These are phyloP conservation scores for Hypoxylon sp. DNA, from an alignment of 2,329 filamentous ascomycete species.

Conservation along the genomic window DNA sequence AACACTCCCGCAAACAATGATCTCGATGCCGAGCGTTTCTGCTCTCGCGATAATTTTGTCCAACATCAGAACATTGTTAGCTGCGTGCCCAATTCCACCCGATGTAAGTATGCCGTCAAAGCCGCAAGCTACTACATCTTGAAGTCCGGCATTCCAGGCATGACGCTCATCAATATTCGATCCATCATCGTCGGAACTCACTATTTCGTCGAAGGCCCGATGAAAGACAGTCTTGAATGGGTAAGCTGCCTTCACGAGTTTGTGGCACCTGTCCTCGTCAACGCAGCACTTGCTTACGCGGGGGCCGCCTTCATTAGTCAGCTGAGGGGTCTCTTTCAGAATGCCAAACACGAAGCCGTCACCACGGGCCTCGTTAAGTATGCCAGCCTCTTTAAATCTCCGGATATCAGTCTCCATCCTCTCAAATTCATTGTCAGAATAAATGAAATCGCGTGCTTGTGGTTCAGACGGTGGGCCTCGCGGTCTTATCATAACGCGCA, in stretches of 20 bases:
- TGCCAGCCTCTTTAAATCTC: slow-evolving; percentile 56
- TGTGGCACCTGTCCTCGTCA: slow-evolving; percentile 59
- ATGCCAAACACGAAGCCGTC: slow-evolving; percentile 73
- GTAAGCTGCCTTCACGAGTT: slow-evolving; percentile 60
- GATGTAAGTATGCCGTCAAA: slow-evolving; percentile 69
- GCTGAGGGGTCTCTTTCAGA: slow-evolving; percentile 49
- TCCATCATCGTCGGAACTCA: slow-evolving; percentile 47
- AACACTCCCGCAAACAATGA: slow-evolving; percentile 69
- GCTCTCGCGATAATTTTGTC: slow-evolving; percentile 55
- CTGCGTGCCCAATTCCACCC: slow-evolving; percentile 62
- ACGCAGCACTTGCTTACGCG: slow-evolving; percentile 51
- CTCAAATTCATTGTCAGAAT: slow-evolving; percentile 61
- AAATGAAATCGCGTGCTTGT: slow-evolving; percentile 63
- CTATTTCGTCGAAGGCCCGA: slow-evolving; percentile 68
- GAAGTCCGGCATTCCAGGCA: slow-evolving; percentile 53
- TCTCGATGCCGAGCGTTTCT: slow-evolving; percentile 56
- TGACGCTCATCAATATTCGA: slow-evolving; percentile 8
- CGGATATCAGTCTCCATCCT: slow-evolving; percentile 61
- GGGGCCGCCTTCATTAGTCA: slow-evolving; percentile 21
- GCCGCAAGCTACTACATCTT: slow-evolving; percentile 59
- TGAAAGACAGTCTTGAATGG: slow-evolving; percentile 68
- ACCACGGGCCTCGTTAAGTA: slow-evolving; percentile 59
- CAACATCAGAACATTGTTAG: slow-evolving; percentile 59
- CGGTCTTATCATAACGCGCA: slow-evolving; percentile 71
- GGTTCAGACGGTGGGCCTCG: slow-evolving; percentile 55